Evolutionary conservation across 768 basidiomycete species (phyloP).

Genomic region (Sarcodon aspratus): DNA sequence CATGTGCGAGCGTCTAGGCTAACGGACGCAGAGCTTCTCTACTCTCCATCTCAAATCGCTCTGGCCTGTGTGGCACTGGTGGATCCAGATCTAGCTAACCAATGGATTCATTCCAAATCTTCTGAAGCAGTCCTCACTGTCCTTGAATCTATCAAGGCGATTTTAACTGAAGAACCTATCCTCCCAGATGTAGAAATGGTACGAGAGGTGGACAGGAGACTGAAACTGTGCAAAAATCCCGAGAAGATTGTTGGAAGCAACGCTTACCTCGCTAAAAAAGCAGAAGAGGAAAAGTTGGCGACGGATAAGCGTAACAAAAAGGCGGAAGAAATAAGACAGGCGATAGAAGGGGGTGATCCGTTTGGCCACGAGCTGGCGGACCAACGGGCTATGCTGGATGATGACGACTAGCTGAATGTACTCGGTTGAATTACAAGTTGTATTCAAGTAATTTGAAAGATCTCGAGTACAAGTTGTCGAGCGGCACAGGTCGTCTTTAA

Average conservation of each 20-base stretch:
- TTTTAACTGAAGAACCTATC: constrained; percentile 43
- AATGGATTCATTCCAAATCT: constrained; percentile 46
- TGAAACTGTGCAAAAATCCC: constrained; percentile 89
- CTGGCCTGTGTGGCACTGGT: constrained; percentile 66
- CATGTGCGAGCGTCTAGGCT: constrained; percentile 72
- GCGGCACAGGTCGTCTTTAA: no score
- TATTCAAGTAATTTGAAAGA: not conserved
- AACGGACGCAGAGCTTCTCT: constrained; percentile 87
- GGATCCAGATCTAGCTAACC: constrained; percentile 42
- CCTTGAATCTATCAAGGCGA: constrained; percentile 38
- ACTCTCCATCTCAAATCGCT: constrained; percentile 89
- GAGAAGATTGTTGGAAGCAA: constrained; percentile 90
- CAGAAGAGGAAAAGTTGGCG: constrained; percentile 59
- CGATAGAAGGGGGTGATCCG: constrained; percentile 49
- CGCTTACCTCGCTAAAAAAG: constrained; percentile 62
- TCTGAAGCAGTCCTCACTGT: constrained; percentile 24
- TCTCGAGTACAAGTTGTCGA: no score
- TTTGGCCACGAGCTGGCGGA: constrained; percentile 48
- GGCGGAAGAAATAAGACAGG: constrained; percentile 40
- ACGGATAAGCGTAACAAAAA: constrained; percentile 49
- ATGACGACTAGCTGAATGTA: constrained; percentile 39
- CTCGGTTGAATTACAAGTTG: constrained; percentile 21
- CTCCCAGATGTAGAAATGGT: constrained; percentile 76
- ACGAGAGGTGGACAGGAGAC: constrained; percentile 77
- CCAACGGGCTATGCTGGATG: constrained; percentile 32